Evolutionary conservation across 257 asterid genomes (phyloP), one percentile per base, ranked within the genome.

Genomic region (Salvia splendens): DNA sequence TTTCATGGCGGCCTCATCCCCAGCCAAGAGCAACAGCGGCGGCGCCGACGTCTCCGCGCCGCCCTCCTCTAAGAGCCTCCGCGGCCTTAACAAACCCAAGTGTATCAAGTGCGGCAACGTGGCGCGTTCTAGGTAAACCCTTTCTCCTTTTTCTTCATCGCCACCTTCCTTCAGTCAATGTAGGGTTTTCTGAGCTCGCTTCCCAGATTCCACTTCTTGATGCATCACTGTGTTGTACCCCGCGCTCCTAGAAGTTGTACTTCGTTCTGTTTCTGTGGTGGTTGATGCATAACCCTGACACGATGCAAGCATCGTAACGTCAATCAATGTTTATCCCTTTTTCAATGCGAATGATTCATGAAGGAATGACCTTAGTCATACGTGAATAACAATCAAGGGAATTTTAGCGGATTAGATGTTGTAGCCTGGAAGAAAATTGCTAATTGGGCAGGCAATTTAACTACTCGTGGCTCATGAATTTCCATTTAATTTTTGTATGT

Each of bases 101-200:
- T 94, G 99, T 85, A 94, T 91, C 73, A 85, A 87, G 86, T 94
- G 97, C 73, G 97, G 95, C 64, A 93, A 93, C 80, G 96, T 93
- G 70, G 97, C 99, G 69, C 99, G 97, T 60, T 90, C 99, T 70
- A 85, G 97, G 99, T 93, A 72, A 51, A 33, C 56, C 30, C 38
- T 58, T 35, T 38, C 36, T 16, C 28, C 11, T 65, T 35, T 41
- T 33, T 8, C 30, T 33, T 16, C 68, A 8, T 16, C 38, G 38
- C 35, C 28, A 15, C 36, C 10, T 48, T 58, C 12, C 15, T 38
- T 56, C 68, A 35, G 36, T 53, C 69, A 58, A 56, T 65, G 33
- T 65, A 47, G 64, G 71, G 61, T 9, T 58, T 56, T 33, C 20
- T 69, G 9, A 10, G 59, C 51, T 50, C 47, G 12, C 51, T 50